Base-by-base conservation (phyloP, 208 protist species). In the Leishmania mexicana region DNA sequence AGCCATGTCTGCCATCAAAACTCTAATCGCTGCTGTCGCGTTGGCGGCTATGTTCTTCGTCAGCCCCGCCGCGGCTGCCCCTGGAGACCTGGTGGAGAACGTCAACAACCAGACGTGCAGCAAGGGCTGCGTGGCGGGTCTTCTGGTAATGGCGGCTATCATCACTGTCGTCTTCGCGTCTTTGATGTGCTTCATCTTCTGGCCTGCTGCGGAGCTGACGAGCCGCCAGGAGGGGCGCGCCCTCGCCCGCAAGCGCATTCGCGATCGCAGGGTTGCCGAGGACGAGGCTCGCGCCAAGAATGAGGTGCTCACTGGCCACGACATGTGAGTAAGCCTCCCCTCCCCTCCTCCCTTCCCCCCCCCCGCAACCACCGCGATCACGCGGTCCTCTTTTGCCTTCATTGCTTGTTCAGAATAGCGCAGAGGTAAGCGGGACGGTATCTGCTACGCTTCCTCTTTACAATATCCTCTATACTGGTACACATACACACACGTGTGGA, bases 171-270 rank as follows among this genome's bases (percentile, higher is more conserved):
- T 86, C 65, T 67, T 47, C 74, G 81, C 75, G 21, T 67, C 68
- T 17, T 62, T 93, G 70, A 87, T 91, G 80, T 93, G 88, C 83
- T 89, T 83, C 76, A 74, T 80, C 84, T 76, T 73, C 79, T 93
- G 90, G 90, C 86, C 83, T 21, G 82, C 83, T 7, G 80, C 75
- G 45, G 90, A 93, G 88, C 70, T 86, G 51, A 78, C 71, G 51
- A 84, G 68, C 80, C 90, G 90, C 54, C 86, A 91, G 84, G 83
- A 83, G 87, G 64, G 70, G 57, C 87, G 90, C 64, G 88, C 86
- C 31, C 79, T 80, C 40, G 88, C 90, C 54, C 78, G 75, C 47
- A 91, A 93, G 81, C 82, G 79, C 81, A 81, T 85, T 73, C 78
- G 68, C 45, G 85, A 88, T 70, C 87, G 87, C 58, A 84, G 90